Percentiles rank a stretch among this genome's conserved stretches.
phyloP scores from a whole-genome alignment of 805 yeast species.

The Brettanomyces anomalus region DNA sequence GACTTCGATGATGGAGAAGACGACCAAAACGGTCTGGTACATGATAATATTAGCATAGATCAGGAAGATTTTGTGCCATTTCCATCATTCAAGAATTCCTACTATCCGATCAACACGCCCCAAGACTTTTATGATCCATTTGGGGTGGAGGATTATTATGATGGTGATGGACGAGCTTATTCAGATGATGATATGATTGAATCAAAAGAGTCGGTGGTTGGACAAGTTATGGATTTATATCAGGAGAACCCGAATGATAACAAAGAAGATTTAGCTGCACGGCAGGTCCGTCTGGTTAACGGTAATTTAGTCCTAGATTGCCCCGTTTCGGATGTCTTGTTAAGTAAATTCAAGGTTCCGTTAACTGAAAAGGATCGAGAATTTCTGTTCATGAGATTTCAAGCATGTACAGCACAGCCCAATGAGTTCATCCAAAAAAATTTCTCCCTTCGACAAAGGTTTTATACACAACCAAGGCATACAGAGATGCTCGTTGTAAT shows the following conservation, averaged over 20 bases:
- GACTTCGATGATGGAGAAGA: constrained; percentile 14
- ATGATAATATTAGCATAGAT: constrained; percentile 8
- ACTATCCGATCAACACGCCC: constrained; percentile 24
- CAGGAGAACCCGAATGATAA: background rate
- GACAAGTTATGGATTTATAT: constrained; percentile 3
- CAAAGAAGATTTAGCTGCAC: constrained; percentile 15
- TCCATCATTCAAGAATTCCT: constrained; percentile 25
- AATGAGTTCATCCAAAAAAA: constrained; percentile 48
- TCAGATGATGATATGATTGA: constrained; percentile 3
- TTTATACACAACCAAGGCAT: constrained; percentile 66
- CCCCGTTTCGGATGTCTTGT: constrained; percentile 68
- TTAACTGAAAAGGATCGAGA: constrained; percentile 42
- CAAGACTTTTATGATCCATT: constrained; percentile 23
- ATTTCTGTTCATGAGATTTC: constrained; percentile 81
- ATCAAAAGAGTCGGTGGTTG: constrained; percentile 4
- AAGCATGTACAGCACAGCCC: constrained; percentile 93
- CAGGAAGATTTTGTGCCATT: constrained; percentile 26
- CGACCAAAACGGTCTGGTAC: constrained; percentile 9
- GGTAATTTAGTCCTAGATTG: constrained; percentile 86
- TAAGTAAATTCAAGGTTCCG: constrained; percentile 40
- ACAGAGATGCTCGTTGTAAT: constrained; percentile 83
- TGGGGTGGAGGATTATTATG: constrained; percentile 15
- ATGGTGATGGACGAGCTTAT: constrained; percentile 8
- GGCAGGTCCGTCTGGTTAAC: constrained; percentile 45
- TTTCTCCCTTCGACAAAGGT: constrained; percentile 76